phyloP scores from a whole-genome alignment of 1,284 basidiomycete genomes.

The Anthracocystis setariae region DNA sequence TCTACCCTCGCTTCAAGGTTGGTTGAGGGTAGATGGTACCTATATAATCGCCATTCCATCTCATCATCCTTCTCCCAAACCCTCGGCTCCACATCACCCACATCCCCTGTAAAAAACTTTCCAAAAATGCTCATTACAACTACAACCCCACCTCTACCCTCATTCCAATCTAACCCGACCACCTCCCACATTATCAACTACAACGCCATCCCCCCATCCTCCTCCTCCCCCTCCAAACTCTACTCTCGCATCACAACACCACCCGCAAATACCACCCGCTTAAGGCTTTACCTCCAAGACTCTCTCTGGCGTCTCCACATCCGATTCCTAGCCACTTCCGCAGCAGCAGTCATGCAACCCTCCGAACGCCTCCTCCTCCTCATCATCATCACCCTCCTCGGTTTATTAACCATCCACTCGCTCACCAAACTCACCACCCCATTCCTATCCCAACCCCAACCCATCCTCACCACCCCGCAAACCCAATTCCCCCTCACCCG shows the following conservation, averaged over 20 bases:
- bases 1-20: too few relatives aligned
- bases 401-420: not conserved
- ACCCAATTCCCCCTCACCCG: too few relatives aligned
- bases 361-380: constrained; percentile 20
- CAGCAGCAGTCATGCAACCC: constrained; percentile 17
- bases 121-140: constrained; percentile 6
- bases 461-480: too few relatives aligned
- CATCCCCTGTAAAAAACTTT: too few relatives aligned
- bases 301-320: constrained; percentile 3
- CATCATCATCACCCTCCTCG: constrained; percentile 1
- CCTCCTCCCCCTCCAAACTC: not conserved
- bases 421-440: too few relatives aligned
- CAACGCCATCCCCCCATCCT: not conserved
- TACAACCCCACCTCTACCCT: constrained; percentile 1
- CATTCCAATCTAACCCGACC: not conserved
- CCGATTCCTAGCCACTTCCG: constrained; percentile 10
- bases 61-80: too few relatives aligned
- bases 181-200: not conserved
- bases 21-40: too few relatives aligned
- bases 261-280: too few relatives aligned
- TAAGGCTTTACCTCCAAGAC: constrained; percentile 5
- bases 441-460: too few relatives aligned
- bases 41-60: too few relatives aligned
- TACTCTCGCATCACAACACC: too few relatives aligned
- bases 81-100: too few relatives aligned